Conservation (phyloP, 2,329 filamentous ascomycete species). For the Mariannaea sp. region DNA sequence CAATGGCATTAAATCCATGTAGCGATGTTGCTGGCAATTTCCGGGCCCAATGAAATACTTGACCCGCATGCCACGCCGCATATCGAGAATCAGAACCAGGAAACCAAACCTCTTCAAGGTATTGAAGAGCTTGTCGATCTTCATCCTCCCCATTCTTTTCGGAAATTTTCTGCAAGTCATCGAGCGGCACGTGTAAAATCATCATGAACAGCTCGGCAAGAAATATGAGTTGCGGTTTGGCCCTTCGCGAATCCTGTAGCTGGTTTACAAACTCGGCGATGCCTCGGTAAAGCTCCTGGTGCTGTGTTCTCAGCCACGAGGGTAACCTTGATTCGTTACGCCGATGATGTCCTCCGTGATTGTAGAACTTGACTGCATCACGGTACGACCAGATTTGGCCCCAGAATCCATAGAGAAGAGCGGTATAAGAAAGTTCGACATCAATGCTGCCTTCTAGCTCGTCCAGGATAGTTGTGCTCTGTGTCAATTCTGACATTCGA, state of each 20-base stretch:
- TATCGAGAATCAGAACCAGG: slow-evolving; percentile 26
- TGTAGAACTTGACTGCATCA: slow-evolving; percentile 24
- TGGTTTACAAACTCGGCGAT: slow-evolving; percentile 26
- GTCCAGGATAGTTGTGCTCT: slow-evolving; percentile 23
- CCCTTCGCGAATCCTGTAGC: slow-evolving; percentile 12
- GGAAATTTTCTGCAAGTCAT: slow-evolving; percentile 29
- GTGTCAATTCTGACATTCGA: slow-evolving; percentile 28
- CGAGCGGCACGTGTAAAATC: slow-evolving; percentile 31
- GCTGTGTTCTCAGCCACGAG: slow-evolving; percentile 28
- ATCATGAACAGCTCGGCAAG: slow-evolving; percentile 36
- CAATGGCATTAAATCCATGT: slow-evolving; percentile 32
- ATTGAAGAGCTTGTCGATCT: slow-evolving; percentile 21
- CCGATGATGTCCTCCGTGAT: slow-evolving; percentile 9
- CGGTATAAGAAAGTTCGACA: slow-evolving; percentile 26
- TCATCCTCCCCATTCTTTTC: slow-evolving; percentile 32
- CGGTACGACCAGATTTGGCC: slow-evolving; percentile 35
- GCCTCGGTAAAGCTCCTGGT: slow-evolving; percentile 30
- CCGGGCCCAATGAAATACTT: slow-evolving; percentile 30
- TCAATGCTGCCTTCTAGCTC: slow-evolving; percentile 29
- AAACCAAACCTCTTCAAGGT: slow-evolving; percentile 27
- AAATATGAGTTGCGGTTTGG: slow-evolving; percentile 23
- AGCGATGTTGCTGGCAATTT: slow-evolving; percentile 27
- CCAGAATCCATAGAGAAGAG: slow-evolving; percentile 32
- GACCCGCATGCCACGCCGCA: slow-evolving; percentile 34
- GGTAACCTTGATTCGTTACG: slow-evolving; percentile 19